These are phyloP conservation scores for Candida neerlandica DNA, from an alignment of 1,139 yeast species.

Conservation along the genomic window DNA sequence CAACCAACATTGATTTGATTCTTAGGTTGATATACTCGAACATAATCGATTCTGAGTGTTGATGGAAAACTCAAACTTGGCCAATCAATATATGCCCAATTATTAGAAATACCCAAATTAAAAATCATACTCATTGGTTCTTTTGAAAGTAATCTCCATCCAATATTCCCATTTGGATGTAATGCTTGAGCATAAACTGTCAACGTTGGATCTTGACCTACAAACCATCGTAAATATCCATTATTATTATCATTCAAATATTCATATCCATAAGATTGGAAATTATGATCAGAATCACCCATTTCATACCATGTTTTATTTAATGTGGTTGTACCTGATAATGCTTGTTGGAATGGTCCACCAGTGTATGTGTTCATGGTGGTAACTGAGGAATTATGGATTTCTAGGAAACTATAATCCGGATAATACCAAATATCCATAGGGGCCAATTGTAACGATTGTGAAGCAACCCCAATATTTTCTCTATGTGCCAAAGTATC, in stretches of 20 bases:
- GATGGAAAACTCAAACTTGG: slow-evolving; percentile 69
- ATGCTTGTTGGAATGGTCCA: slow-evolving; percentile 85
- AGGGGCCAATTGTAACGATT: slow-evolving; percentile 83
- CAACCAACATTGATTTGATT: slow-evolving; percentile 59
- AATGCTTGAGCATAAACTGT: slow-evolving; percentile 67
- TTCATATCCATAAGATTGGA: slow-evolving; percentile 79
- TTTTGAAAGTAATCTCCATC: slow-evolving; percentile 70
- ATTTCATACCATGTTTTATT: slow-evolving; percentile 77
- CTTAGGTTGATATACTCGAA: slow-evolving; percentile 75
- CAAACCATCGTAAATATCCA: slow-evolving; percentile 85
- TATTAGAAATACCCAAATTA: slow-evolving; percentile 78
- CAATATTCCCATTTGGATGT: slow-evolving; percentile 83
- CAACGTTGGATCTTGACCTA: slow-evolving; percentile 68
- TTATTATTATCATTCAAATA: slow-evolving; percentile 62
- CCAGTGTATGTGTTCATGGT: slow-evolving; percentile 78
- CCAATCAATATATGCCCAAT: slow-evolving; percentile 89
- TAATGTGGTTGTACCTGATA: slow-evolving; percentile 71
- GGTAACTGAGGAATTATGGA: slow-evolving; percentile 63
- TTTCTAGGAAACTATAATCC: slow-evolving; percentile 69
- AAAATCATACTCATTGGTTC: slow-evolving; percentile 85
- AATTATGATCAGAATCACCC: slow-evolving; percentile 49
- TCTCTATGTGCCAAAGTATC: slow-evolving; percentile 18
- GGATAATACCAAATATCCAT: slow-evolving; percentile 86
- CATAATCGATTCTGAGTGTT: slow-evolving; percentile 69
- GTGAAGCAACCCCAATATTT: slow-evolving; percentile 72